phyloP scores from a whole-genome alignment of 2,329 filamentous ascomycete species.

The Botryosphaeria dothidea region DNA sequence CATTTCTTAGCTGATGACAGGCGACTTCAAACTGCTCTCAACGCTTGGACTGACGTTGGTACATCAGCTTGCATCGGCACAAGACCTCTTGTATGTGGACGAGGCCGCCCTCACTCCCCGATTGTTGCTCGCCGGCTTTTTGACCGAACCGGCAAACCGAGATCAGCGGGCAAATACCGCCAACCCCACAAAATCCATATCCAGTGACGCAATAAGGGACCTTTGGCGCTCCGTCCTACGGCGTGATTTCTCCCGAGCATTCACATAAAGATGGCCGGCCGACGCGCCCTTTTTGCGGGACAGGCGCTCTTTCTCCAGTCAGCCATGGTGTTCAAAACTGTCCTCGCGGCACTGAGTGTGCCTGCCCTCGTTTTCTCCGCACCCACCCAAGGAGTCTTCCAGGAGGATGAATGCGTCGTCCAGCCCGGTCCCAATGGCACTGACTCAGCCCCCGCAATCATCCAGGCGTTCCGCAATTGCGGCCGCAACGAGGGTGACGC shows the following conservation, averaged over 20 bases:
- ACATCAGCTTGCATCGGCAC: neutral
- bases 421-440: constrained; percentile 1
- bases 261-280: neutral
- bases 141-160: neutral
- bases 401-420: neutral
- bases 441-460: constrained; percentile 27
- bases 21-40: no score
- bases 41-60: no score
- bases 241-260: neutral
- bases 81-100: no score
- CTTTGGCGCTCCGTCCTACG: neutral
- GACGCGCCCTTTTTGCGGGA: neutral
- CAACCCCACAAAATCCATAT: neutral
- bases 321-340: neutral
- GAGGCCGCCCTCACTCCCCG: no score
- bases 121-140: neutral
- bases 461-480: constrained; percentile 28
- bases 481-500: constrained; percentile 16
- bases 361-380: neutral
- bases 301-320: neutral
- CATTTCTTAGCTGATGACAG: no score
- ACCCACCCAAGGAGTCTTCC: neutral
- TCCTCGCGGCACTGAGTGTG: neutral
- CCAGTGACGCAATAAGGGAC: neutral
- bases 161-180: neutral